A percentile compares a stretch with the other conserved stretches of the same genome.
phyloP scores from a whole-genome alignment of 208 protist species.

The Trypanosoma lewisi region DNA sequence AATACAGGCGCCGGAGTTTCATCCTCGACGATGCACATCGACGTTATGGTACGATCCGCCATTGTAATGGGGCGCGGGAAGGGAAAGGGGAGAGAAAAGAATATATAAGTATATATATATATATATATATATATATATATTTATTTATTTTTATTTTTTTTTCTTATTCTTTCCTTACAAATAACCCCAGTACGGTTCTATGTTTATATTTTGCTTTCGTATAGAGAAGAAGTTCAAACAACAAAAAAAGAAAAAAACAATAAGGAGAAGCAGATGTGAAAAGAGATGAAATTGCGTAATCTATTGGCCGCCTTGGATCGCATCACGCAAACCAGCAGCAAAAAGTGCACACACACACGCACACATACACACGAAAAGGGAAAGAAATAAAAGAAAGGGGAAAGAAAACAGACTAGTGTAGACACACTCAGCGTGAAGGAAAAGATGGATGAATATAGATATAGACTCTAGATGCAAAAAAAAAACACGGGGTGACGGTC shows the following conservation, averaged over 20 bases:
- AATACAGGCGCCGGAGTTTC: constrained; percentile 50
- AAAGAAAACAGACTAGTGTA: constrained; percentile 12
- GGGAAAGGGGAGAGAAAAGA: not conserved
- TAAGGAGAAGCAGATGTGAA: too few relatives aligned
- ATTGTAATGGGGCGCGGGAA: too few relatives aligned
- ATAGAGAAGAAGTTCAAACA: too few relatives aligned
- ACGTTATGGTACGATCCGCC: constrained; percentile 44
- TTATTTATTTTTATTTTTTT: not conserved
- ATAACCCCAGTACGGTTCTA: too few relatives aligned
- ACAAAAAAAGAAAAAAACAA: too few relatives aligned
- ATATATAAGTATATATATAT: not conserved
- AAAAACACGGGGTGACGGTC: too few relatives aligned
- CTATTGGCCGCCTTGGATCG: too few relatives aligned
- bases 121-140: not conserved
- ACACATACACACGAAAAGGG: not conserved
- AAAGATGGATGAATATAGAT: not conserved
- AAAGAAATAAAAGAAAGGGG: constrained; percentile 9
- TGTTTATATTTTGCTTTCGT: too few relatives aligned
- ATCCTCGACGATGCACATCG: constrained; percentile 42
- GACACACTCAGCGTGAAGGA: not conserved
- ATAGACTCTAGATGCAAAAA: constrained; percentile 1
- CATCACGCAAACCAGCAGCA: too few relatives aligned
- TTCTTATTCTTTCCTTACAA: not conserved
- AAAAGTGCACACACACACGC: too few relatives aligned
- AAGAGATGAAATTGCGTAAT: too few relatives aligned